Conservation (phyloP, 805 yeast genomes). For the Lipomyces orientalis region DNA sequence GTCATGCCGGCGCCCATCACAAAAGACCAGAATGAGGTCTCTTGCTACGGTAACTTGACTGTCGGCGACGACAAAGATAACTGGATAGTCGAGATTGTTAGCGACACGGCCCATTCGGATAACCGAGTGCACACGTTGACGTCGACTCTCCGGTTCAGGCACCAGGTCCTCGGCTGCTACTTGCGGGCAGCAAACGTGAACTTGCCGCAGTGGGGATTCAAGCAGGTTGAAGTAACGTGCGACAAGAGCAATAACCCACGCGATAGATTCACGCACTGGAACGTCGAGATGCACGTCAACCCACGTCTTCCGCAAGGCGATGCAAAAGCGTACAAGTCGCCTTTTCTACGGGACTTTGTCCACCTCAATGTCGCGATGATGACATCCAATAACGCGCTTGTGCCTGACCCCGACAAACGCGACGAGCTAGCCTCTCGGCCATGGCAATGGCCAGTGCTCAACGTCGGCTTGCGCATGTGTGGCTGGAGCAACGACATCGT, state of each 20-base stretch:
- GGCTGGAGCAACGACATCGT: constrained; percentile 64
- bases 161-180: constrained; percentile 75
- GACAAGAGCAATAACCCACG: constrained; percentile 51
- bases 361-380: constrained; percentile 79
- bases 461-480: constrained; percentile 76
- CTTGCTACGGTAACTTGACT: constrained; percentile 78
- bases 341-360: constrained; percentile 70
- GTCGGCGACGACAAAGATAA: constrained; percentile 83
- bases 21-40: constrained; percentile 73
- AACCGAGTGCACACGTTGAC: constrained; percentile 76
- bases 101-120: constrained; percentile 58
- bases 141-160: constrained; percentile 77
- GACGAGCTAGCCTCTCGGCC: constrained; percentile 75
- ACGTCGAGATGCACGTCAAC: constrained; percentile 71
- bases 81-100: constrained; percentile 86
- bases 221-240: constrained; percentile 96
- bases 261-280: constrained; percentile 81
- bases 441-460: constrained; percentile 84
- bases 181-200: constrained; percentile 79
- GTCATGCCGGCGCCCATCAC: constrained; percentile 75
- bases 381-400: constrained; percentile 81
- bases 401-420: constrained; percentile 73
- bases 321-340: constrained; percentile 54
- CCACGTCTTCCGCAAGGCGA: constrained; percentile 52
- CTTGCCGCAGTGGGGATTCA: constrained; percentile 97